Evolutionary conservation across 2,329 filamentous ascomycete genomes (phyloP).

Genomic region (Aspergillus persii): DNA sequence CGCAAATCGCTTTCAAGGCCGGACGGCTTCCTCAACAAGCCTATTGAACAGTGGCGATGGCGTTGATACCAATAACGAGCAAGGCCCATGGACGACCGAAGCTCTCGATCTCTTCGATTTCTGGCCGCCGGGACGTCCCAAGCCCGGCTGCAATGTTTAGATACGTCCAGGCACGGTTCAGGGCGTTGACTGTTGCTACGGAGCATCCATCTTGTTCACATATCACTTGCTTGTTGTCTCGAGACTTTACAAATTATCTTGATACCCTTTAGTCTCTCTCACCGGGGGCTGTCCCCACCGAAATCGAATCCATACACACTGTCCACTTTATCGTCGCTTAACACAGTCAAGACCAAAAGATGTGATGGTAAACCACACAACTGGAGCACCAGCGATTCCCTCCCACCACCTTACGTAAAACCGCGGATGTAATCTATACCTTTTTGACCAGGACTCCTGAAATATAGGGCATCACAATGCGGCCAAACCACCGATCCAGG

Average conservation of each 20-base stretch:
- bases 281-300: no score
- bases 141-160: constrained; percentile 21
- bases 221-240: not conserved
- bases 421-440: constrained; percentile 3
- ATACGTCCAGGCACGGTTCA: not conserved
- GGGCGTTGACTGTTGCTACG: not conserved
- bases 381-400: not conserved
- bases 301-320: not conserved
- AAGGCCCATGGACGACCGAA: constrained; percentile 43
- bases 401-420: not conserved
- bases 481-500: constrained; percentile 42
- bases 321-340: not conserved
- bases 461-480: constrained; percentile 41
- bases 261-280: not conserved
- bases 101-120: constrained; percentile 45
- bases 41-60: constrained; percentile 19
- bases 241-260: not conserved
- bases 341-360: not conserved
- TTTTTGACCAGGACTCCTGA: constrained; percentile 43
- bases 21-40: constrained; percentile 17
- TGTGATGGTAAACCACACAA: not conserved
- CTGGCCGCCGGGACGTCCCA: constrained; percentile 40
- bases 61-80: constrained; percentile 20
- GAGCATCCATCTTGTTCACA: not conserved
- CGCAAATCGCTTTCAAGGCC: constrained; percentile 9